Conservation (phyloP, 257 asterid genomes). For the Fraxinus quadrangulata region DNA sequence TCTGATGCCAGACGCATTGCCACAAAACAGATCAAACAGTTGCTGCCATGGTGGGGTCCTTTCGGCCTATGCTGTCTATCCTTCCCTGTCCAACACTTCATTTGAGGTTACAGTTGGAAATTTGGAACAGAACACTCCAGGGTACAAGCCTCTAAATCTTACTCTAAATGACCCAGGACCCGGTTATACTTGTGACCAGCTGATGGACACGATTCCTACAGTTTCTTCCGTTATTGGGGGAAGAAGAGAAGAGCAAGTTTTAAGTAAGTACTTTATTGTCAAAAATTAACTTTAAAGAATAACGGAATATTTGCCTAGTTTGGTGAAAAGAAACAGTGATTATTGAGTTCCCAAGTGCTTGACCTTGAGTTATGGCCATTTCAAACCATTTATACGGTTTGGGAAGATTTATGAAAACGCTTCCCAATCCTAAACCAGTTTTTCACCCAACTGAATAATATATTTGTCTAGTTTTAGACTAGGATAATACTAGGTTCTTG, state of each 20-base stretch:
- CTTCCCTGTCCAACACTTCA: conserved; percentile 45
- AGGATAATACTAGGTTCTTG: neutral
- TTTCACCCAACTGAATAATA: no score
- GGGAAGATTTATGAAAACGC: no score
- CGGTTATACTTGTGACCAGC: conserved; percentile 57
- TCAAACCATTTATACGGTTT: no score
- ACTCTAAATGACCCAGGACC: conserved; percentile 61
- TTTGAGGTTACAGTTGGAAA: conserved; percentile 59
- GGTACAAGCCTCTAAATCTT: conserved; percentile 44
- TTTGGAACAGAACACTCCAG: conserved; percentile 43
- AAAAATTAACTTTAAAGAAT: neutral
- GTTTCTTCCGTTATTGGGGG: conserved; percentile 54
- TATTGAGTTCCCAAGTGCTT: no score
- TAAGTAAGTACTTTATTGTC: conserved; percentile 41
- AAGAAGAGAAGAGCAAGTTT: conserved; percentile 62
- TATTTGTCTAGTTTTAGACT: no score
- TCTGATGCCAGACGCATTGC: conserved; percentile 42
- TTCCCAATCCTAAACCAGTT: no score
- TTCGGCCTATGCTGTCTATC: conserved; percentile 47
- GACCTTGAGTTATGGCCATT: no score
- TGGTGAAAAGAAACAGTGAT: no score
- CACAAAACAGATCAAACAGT: conserved; percentile 35
- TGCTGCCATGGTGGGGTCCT: conserved; percentile 63
- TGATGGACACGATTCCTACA: conserved; percentile 50
- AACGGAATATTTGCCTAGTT: no score